Percentiles rank a stretch among this genome's conserved stretches.
Evolutionary conservation across 805 yeast genomes (phyloP).

Genomic region (Barnettozyma siamensis): DNA sequence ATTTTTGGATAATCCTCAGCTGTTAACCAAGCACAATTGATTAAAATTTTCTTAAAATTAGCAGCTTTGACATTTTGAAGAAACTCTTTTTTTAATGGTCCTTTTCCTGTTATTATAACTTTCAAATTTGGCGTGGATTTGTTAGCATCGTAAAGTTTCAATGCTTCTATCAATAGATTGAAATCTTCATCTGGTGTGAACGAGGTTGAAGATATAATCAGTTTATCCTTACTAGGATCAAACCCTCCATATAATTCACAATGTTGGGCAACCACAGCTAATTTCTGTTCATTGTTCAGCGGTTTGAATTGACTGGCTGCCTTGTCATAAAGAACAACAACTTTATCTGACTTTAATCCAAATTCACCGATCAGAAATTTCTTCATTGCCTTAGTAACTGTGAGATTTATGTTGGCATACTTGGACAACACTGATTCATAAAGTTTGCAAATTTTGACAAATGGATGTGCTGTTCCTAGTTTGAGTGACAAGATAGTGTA

Average conservation of each 20-base stretch:
- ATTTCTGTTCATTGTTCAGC: constrained; percentile 24
- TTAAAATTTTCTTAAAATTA: constrained; percentile 41
- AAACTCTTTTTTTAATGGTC: constrained; percentile 66
- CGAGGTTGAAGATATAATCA: constrained; percentile 85
- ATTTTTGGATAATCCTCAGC: constrained; percentile 75
- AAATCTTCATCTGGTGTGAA: constrained; percentile 96
- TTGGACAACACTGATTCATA: constrained; percentile 63
- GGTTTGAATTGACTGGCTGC: constrained; percentile 71
- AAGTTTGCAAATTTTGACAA: constrained; percentile 51
- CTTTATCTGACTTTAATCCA: constrained; percentile 40
- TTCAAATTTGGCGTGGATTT: constrained; percentile 41
- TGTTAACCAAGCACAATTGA: constrained; percentile 71
- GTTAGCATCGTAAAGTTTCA: constrained; percentile 41
- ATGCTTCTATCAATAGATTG: constrained; percentile 58
- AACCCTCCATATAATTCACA: constrained; percentile 30
- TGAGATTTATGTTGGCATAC: constrained; percentile 64
- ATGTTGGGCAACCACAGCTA: constrained; percentile 31
- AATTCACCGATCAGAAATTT: constrained; percentile 51
- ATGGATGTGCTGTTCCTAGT: constrained; percentile 45
- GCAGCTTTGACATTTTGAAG: constrained; percentile 40
- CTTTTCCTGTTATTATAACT: constrained; percentile 93
- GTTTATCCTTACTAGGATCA: constrained; percentile 39
- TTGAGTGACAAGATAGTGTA: constrained; percentile 73
- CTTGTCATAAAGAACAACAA: constrained; percentile 75
- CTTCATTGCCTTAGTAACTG: constrained; percentile 77